Percentiles rank a stretch among this genome's conserved stretches.
phyloP scores from a whole-genome alignment of 2,329 filamentous ascomycete species.

The Fusarium udum region DNA sequence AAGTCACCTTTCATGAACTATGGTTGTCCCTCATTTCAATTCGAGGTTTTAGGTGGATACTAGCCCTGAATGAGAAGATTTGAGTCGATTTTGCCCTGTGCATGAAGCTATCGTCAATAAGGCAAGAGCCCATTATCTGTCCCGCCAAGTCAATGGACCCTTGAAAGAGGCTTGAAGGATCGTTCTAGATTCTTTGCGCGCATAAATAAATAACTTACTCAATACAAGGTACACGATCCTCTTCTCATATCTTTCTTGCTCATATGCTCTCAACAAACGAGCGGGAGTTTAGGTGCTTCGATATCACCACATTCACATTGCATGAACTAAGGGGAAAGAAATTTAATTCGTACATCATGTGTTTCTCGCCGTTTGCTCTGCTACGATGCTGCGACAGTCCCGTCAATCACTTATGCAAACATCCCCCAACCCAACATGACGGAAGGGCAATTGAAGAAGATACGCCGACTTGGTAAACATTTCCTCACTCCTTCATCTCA shows the following conservation, averaged over 20 bases:
- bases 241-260: neutral
- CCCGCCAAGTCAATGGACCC: neutral
- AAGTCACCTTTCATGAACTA: accelerated
- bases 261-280: neutral
- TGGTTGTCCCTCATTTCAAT: neutral
- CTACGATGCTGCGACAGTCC: too few species aligned
- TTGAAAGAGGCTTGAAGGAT: neutral
- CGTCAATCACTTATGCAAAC: neutral
- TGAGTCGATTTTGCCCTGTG: neutral
- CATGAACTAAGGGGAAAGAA: neutral
- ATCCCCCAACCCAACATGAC: neutral
- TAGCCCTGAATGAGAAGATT: neutral
- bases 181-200: neutral
- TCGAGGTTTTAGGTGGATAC: accelerated
- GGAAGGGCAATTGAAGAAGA: neutral
- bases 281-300: neutral
- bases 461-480: neutral
- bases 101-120: neutral
- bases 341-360: neutral
- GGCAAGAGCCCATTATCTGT: neutral
- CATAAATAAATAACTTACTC: neutral
- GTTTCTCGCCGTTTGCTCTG: neutral
- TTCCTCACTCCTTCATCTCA: neutral
- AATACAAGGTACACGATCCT: neutral
- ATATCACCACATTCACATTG: neutral